phyloP scores from a whole-genome alignment of 73 alveolate species.

The Paramecium caudatum region DNA sequence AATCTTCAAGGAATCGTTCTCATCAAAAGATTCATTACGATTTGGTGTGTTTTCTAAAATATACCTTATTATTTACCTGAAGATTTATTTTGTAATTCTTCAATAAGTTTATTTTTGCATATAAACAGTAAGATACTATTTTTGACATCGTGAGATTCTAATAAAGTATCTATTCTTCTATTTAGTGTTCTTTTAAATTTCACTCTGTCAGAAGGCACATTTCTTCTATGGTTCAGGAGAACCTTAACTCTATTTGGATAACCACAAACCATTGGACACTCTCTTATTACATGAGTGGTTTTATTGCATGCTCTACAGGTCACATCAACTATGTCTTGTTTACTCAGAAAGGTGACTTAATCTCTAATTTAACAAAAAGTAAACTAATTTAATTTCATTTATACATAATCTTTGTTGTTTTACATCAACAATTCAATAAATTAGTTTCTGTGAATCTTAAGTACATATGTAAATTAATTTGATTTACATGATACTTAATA shows the following conservation, averaged over 20 bases:
- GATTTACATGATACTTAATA: slow-evolving; percentile 29
- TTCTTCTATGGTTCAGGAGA: slow-evolving; percentile 43
- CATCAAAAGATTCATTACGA: background rate
- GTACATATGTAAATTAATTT: slow-evolving; percentile 39
- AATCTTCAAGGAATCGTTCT: background rate
- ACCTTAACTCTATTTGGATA: slow-evolving; percentile 64
- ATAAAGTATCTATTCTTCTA: background rate
- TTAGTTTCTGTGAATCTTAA: background rate
- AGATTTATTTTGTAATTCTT: background rate
- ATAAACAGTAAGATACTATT: slow-evolving; percentile 34
- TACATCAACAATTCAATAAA: background rate
- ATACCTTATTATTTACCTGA: background rate
- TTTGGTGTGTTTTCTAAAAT: background rate
- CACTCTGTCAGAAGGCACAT: slow-evolving; percentile 50
- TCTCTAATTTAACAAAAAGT: slow-evolving; percentile 15
- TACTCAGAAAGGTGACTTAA: background rate
- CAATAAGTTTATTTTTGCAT: slow-evolving; percentile 5
- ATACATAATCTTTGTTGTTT: slow-evolving; percentile 38
- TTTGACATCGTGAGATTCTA: slow-evolving; percentile 19
- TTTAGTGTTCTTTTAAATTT: background rate
- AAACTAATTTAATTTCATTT: background rate
- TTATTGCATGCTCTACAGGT: slow-evolving; percentile 66
- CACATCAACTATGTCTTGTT: slow-evolving; percentile 22
- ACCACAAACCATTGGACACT: slow-evolving; percentile 70
- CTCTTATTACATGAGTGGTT: slow-evolving; percentile 46